Evolutionary conservation across 208 protist genomes (phyloP), one percentile per base, ranked within the genome.

Genomic region (Acanthamoeba triangularis): DNA sequence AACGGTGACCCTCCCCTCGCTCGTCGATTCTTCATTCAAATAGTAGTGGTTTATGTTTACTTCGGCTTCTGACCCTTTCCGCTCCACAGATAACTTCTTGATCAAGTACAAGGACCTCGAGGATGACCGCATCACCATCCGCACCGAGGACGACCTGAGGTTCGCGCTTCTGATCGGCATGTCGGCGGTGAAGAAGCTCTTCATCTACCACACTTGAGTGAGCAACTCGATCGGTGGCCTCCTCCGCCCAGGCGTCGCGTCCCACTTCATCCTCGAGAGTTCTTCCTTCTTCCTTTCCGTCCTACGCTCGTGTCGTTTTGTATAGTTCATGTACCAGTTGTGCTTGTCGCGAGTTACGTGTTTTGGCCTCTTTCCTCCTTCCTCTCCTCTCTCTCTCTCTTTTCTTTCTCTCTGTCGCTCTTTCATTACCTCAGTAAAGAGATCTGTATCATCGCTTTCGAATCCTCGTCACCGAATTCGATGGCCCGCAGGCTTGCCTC

Each of bases 61-160:
- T 65, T 30, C 25, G 25, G 25, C 0, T 28, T 78, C 69, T 41
- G 20, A 30, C 14, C 16, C n/a, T 74, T 74, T 35, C n/a, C 78
- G 10, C 23, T 8, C 3, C 5, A 88, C 80, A 88, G 80, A 88
- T 28, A 65, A 28, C 44, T 93, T 93, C 87, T 78, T 93, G 41
- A 23, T 93, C 35, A 93, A 93, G 61, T 93, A 93, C 87, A 93
- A 93, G 47, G 87, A 93, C 25, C 61, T 93, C 8, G 87, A 93
- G 61, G 87, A 93, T 37, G 87, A 93, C 37, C 54, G 87, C 18
- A 93, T 93, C 61, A 93, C 87, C 87, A 93, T 93, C 41, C 54
- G 87, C 61, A 78, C 61, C 16, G 87, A 93, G 87, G 87, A 93
- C 18, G 87, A 93, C 25, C 87, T 93, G 25, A 76, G 87, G 61